Base-by-base conservation (phyloP, 2,329 filamentous ascomycete genomes). In the Diaporthe humulicola region DNA sequence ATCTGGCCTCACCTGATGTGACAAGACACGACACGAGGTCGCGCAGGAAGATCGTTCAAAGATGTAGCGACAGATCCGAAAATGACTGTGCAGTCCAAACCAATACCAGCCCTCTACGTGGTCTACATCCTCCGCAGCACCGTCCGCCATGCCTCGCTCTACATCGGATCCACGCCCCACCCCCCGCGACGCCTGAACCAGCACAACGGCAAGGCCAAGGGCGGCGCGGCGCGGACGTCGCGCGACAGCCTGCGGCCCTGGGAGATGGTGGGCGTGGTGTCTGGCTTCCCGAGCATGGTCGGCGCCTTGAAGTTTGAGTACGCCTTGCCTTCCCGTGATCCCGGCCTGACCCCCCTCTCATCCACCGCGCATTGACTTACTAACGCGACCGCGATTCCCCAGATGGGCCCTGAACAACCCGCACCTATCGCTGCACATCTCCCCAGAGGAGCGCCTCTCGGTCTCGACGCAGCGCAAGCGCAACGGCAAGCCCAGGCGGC, bases 221-320 rank as follows among this genome's bases (percentile, higher is more conserved):
- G 97, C 70, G 97, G 97, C 48, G 97, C 97, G 40, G 90, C 88
- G 40, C 90, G 92, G 61, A 99, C 97, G 0, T 90, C 93, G 15
- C 89, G 90, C 70, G 84, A 86, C 61, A 91, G 84, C 5, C 84
- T 96, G 76, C 90, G 95, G 56, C 97, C 97, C 0, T 98, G 97
- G 95, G 94, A 98, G 81, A 97, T 98, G 93, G 90, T 94, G 2
- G 92, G 91, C 54, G 87, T 98, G 8, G 93, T 98, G 1, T 94
- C 94, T 9, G 96, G 96, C 0, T 99, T 99, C 78, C 95, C 94
- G 0, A 96, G 94, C 78, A 93, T 93, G 80, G 91, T 96, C 48
- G 95, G 94, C 0, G 97, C 97, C 0, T 85, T 99, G 77, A 96
- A 98, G 81, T 98, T 99, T 81, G 96, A 98, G 93, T 97, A 88